phyloP scores from a whole-genome alignment of 164 flowering plant species.

The Umbilicus rupestris region DNA sequence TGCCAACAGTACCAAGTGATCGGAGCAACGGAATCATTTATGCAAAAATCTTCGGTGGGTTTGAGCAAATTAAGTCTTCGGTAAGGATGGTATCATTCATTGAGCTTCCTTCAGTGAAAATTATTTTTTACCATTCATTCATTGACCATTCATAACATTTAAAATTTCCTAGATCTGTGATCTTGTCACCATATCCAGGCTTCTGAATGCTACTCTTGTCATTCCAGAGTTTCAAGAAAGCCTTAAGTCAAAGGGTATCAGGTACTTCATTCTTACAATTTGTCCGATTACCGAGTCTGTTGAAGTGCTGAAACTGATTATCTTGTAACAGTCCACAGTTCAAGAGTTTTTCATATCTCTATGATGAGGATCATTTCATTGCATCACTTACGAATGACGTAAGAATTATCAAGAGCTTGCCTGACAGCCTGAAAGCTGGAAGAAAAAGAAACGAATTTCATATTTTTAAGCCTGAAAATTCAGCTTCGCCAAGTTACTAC shows the following conservation, averaged over 20 bases:
- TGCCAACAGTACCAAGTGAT: slow-evolving; percentile 48
- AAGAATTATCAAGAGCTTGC: slow-evolving; percentile 55
- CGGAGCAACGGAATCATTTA: slow-evolving; percentile 78
- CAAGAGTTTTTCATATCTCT: slow-evolving; percentile 90
- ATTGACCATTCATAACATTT: slow-evolving; percentile 29
- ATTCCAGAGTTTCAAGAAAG: slow-evolving; percentile 92
- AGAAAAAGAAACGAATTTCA: slow-evolving; percentile 56
- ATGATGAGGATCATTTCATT: slow-evolving; percentile 82
- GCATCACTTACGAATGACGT: slow-evolving; percentile 71
- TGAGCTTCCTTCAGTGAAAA: slow-evolving; percentile 1
- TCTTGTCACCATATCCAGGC: slow-evolving; percentile 87
- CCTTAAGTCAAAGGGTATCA: slow-evolving; percentile 77
- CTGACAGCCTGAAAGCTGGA: slow-evolving; percentile 52
- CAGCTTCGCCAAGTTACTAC: slow-evolving; percentile 59
- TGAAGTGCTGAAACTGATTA: slow-evolving; percentile 3
- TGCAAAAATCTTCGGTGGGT: slow-evolving; percentile 88
- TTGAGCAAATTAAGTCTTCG: slow-evolving; percentile 79
- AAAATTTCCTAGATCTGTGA: slow-evolving; percentile 80
- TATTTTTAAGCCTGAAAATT: slow-evolving; percentile 53
- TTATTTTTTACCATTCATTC: slow-evolving; percentile 23
- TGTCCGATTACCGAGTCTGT: background rate
- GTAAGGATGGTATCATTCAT: slow-evolving; percentile 32
- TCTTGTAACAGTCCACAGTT: slow-evolving; percentile 50
- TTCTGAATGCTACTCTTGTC: slow-evolving; percentile 94
- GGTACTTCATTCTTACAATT: slow-evolving; percentile 29